Conservation (phyloP, 148 eudicot genomes). For the Tetragonia tetragonoides region DNA sequence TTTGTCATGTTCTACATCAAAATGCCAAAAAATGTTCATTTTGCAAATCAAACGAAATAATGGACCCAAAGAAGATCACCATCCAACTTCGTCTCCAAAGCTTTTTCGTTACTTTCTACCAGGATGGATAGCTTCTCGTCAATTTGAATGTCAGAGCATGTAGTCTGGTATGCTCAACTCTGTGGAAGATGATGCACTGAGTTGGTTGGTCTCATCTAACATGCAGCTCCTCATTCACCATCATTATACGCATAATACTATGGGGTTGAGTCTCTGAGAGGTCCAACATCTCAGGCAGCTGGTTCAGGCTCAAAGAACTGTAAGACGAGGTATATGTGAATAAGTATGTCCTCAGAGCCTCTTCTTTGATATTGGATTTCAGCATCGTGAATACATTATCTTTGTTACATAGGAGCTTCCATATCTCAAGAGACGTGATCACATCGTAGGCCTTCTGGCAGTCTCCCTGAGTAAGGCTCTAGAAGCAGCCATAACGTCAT, state of each 20-base stretch:
- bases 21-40: too few species aligned
- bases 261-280: conserved; percentile 53
- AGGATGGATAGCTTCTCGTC: conserved; percentile 60
- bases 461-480: conserved; percentile 70
- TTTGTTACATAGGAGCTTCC: conserved; percentile 49
- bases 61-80: too few species aligned
- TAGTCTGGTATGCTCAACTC: conserved; percentile 53
- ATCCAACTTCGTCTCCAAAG: conserved; percentile 50
- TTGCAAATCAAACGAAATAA: too few species aligned
- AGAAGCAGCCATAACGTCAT: conserved; percentile 67
- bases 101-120: conserved; percentile 73
- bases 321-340: conserved; percentile 57
- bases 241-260: conserved; percentile 67
- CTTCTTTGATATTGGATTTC: conserved; percentile 60
- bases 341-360: conserved; percentile 60
- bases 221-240: conserved; percentile 67
- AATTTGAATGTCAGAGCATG: conserved; percentile 67
- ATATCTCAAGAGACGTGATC: conserved; percentile 59
- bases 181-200: conserved; percentile 54
- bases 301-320: conserved; percentile 52
- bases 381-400: conserved; percentile 58
- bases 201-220: conserved; percentile 78
- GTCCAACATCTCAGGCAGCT: conserved; percentile 65
- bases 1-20: too few species aligned
- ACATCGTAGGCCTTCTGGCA: conserved; percentile 51